These are phyloP conservation scores for Stephanodiscus triporus DNA, from an alignment of 108 stramenopile genomes.

Conservation along the genomic window DNA sequence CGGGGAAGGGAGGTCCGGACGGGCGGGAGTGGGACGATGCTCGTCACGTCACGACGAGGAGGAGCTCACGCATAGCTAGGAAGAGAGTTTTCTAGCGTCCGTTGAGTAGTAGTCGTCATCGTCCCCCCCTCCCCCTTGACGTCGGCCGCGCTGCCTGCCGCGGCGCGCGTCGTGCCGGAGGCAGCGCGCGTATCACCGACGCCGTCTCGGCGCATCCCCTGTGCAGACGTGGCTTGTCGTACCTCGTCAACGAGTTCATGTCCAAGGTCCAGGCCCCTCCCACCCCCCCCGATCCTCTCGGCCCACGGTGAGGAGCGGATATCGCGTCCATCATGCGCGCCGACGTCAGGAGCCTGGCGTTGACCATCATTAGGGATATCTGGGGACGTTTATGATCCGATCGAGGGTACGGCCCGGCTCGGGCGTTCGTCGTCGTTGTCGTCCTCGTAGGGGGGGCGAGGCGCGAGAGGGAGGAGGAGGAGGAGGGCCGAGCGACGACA, in stretches of 20 bases:
- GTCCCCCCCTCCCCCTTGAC: neutral
- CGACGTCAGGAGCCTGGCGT: no score
- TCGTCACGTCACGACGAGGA: constrained; percentile 25
- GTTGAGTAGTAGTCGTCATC: neutral
- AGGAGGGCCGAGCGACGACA: no score
- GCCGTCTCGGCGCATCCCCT: constrained; percentile 56
- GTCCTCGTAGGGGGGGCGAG: neutral
- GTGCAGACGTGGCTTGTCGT: constrained; percentile 61
- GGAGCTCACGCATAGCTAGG: constrained; percentile 33
- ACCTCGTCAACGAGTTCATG: constrained; percentile 31
- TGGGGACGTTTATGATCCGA: constrained; percentile 28
- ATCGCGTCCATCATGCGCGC: constrained; percentile 40
- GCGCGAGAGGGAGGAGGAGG: neutral
- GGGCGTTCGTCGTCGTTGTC: no score
- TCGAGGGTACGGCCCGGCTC: constrained; percentile 25
- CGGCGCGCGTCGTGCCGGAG: constrained; percentile 33
- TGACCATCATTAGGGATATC: constrained; percentile 30
- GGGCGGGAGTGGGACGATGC: constrained; percentile 4
- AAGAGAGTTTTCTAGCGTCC: constrained; percentile 8
- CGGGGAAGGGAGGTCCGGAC: neutral
- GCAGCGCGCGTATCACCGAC: constrained; percentile 45
- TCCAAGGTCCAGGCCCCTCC: constrained; percentile 27
- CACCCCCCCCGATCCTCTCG: constrained; percentile 40
- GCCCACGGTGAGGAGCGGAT: constrained; percentile 54
- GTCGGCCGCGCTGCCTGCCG: neutral